Base-by-base conservation (phyloP, 805 yeast genomes). In the Cyberlindnera maclurae region DNA sequence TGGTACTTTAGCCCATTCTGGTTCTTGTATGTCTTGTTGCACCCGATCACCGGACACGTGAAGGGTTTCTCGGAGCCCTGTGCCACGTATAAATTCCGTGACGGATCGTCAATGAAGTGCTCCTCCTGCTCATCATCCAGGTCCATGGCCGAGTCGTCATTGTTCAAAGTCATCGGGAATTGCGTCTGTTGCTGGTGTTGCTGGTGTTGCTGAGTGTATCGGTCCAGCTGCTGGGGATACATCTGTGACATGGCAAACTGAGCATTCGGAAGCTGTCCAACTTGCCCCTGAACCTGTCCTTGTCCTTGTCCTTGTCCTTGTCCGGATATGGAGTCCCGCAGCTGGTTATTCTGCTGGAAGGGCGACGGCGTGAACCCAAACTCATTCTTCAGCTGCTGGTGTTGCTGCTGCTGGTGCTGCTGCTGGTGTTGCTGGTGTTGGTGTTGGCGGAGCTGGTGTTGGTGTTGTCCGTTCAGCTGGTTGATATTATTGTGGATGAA, bases 1-100 rank as follows among this genome's bases (percentile, higher is more conserved):
- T 93, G 98, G 63, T 93, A 93, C 62, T 93, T 93, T 57, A 93
- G 71, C 13, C 98, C 98, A 58, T 93, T 93, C 65, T 93, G 98
- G 62, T 93, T 93, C 67, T 93, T 93, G 63, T 93, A 93, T 22
- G 90, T 89, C 68, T 93, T 93, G 52, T 89, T 97, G 63, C 98
- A 93, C 7, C 98, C 98, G 55, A 88, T 84, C 32, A 93, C 98
- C 0, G 97, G 98, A 66, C 98, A 93, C 60, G 83, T 88, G 67
- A 82, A 93, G 24, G 98, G 98, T 61, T 93, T 81, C 59, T 87
- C 84, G 51, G 89, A 96, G 42, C 85, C 89, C 62, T 89, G 97
- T 68, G 85, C 80, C 26, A 89, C 96, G 57, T 93, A 90, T 42
- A 90, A 65, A 57, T 89, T 93, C 47, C 97, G 74, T 1, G 97